Evolutionary conservation across 805 yeast species (phyloP).

Genomic region (Ogataea salicorniae): DNA sequence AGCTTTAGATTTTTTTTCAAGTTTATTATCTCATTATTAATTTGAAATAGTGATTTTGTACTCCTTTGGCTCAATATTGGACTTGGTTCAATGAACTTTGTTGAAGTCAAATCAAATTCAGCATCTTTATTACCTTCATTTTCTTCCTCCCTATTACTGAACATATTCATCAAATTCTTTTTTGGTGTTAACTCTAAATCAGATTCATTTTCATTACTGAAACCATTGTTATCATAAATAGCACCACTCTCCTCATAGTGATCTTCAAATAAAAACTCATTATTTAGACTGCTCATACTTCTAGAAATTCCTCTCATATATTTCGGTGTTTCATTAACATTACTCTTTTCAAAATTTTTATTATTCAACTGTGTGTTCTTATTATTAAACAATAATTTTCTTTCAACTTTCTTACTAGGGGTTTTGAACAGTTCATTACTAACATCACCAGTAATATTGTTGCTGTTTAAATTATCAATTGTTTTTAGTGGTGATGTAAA

Average conservation of each 20-base stretch:
- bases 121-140: too few relatives aligned
- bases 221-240: neutral
- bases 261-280: slow-evolving; percentile 1
- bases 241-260: slow-evolving; percentile 1
- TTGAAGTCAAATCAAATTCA: too few relatives aligned
- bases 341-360: neutral
- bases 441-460: neutral
- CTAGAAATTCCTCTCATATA: slow-evolving; percentile 14
- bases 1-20: slow-evolving; percentile 24
- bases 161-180: neutral
- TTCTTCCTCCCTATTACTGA: too few relatives aligned
- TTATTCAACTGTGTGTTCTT: slow-evolving; percentile 12
- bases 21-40: slow-evolving; percentile 42
- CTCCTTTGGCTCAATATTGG: slow-evolving; percentile 23
- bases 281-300: slow-evolving; percentile 2
- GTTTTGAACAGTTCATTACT: slow-evolving; percentile 23
- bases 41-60: slow-evolving; percentile 36
- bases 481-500: slow-evolving; percentile 2
- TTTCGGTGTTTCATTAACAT: slow-evolving; percentile 19
- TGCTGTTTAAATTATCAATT: neutral
- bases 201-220: neutral
- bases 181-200: neutral
- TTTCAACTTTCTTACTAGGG: slow-evolving; percentile 23
- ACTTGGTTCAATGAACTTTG: slow-evolving; percentile 25
- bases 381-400: slow-evolving; percentile 15